A percentile compares a stretch with the other conserved stretches of the same genome.
These are phyloP conservation scores for Oryza coarctata DNA, from an alignment of 176 grass and related monocot species.

Conservation along the genomic window DNA sequence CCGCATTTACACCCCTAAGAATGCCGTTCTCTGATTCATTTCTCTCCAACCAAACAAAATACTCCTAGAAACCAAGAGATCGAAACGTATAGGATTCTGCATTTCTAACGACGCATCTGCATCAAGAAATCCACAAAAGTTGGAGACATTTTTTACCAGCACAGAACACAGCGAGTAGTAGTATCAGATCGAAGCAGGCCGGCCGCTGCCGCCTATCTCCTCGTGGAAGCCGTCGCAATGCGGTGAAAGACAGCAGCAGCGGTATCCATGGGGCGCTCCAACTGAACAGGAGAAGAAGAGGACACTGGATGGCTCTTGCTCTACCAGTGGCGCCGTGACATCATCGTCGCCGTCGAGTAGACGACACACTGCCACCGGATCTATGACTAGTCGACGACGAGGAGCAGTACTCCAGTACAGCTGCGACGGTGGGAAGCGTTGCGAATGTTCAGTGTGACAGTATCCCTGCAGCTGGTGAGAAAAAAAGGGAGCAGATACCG, in stretches of 20 bases:
- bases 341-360: not conserved
- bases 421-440: not conserved
- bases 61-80: not conserved
- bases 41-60: not conserved
- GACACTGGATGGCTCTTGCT: not conserved
- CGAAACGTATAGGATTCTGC: not conserved
- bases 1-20: conserved; percentile 21
- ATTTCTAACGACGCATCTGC: not conserved
- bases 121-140: not conserved
- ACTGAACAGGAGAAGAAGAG: not conserved
- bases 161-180: not conserved
- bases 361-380: not conserved
- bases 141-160: conserved; percentile 1
- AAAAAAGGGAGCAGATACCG: not conserved
- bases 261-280: not conserved
- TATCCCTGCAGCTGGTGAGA: not conserved
- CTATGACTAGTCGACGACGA: not conserved
- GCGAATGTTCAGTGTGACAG: not conserved
- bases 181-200: not conserved
- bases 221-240: conserved; percentile 15
- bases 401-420: not conserved
- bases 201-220: not conserved
- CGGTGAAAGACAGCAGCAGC: not conserved
- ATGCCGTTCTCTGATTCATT: not conserved
- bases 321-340: not conserved